phyloP scores from a whole-genome alignment of 345 rosid genomes.

The Luvunga scandens region DNA sequence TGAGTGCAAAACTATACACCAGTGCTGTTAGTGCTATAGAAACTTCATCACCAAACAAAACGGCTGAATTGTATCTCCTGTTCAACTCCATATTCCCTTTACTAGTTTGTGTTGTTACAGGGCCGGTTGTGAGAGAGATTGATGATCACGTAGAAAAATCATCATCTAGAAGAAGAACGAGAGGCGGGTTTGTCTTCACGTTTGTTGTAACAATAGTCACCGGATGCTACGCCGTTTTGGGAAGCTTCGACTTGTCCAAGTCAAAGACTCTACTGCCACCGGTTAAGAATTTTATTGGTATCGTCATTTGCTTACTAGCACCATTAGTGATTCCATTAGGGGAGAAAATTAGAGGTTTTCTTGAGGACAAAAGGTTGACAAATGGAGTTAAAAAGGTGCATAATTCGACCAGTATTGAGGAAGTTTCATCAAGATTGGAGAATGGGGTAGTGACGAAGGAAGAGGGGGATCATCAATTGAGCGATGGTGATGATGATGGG shows the following conservation, averaged over 20 bases:
- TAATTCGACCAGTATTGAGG: conserved; percentile 19
- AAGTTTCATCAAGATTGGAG: conserved; percentile 9
- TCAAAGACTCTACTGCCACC: conserved; percentile 24
- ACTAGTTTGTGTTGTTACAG: conserved; percentile 30
- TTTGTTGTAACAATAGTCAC: conserved; percentile 59
- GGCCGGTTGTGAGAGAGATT: conserved; percentile 39
- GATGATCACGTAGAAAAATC: neutral
- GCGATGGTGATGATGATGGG: conserved; percentile 13
- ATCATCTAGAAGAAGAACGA: conserved; percentile 1
- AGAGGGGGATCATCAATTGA: neutral
- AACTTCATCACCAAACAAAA: conserved; percentile 29
- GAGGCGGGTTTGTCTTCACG: conserved; percentile 38
- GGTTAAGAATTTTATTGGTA: conserved; percentile 40
- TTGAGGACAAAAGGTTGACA: conserved; percentile 3
- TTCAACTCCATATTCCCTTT: conserved; percentile 62
- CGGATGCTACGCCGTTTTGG: conserved; percentile 59
- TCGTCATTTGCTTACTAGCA: conserved; percentile 37
- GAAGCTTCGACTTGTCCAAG: conserved; percentile 39
- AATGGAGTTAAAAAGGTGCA: conserved; percentile 28
- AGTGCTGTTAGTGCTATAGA: conserved; percentile 45
- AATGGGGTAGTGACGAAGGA: conserved; percentile 9
- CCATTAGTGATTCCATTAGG: conserved; percentile 52
- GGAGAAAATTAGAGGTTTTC: conserved; percentile 9
- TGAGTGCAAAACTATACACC: conserved; percentile 79
- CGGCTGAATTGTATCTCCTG: conserved; percentile 56